Percentiles rank a stretch among this genome's conserved stretches.
phyloP scores from a whole-genome alignment of 345 rosid genomes.

The Kandelia obovata region DNA sequence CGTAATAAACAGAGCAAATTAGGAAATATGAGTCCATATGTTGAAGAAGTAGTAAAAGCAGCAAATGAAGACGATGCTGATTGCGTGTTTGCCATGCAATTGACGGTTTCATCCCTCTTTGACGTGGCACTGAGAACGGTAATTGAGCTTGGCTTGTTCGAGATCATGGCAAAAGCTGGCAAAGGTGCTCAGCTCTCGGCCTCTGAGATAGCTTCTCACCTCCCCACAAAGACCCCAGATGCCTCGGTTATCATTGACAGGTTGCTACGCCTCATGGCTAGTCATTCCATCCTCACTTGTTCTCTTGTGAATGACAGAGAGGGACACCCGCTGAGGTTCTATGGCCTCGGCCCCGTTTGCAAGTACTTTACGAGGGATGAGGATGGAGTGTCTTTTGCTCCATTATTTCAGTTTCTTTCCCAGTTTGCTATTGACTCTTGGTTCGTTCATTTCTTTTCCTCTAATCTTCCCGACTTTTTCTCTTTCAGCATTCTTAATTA shows the following conservation, averaged over 20 bases:
- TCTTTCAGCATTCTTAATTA: too few relatives aligned
- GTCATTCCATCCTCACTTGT: neutral
- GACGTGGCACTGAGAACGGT: too few relatives aligned
- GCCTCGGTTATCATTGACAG: conserved; percentile 1
- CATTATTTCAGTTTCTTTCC: too few relatives aligned
- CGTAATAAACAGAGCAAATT: too few relatives aligned
- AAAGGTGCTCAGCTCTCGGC: conserved; percentile 9
- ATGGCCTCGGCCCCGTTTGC: neutral
- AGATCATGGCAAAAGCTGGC: conserved; percentile 10
- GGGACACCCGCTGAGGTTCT: neutral
- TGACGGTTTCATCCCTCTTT: too few relatives aligned
- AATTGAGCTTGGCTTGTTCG: conserved; percentile 2
- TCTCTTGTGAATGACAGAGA: neutral
- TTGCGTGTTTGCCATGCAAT: too few relatives aligned
- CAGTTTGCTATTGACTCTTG: too few relatives aligned
- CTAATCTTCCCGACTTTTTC: too few relatives aligned
- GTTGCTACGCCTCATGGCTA: neutral
- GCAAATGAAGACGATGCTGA: too few relatives aligned
- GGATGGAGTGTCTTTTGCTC: neutral
- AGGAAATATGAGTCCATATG: too few relatives aligned
- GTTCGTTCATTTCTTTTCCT: too few relatives aligned
- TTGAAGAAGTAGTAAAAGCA: too few relatives aligned
- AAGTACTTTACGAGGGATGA: neutral
- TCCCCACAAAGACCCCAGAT: conserved; percentile 3
- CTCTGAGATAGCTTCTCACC: conserved; percentile 7